Evolutionary conservation across 1,139 yeast species (phyloP), one percentile per base, ranked within the genome.

Genomic region (Geotrichum restrictum): DNA sequence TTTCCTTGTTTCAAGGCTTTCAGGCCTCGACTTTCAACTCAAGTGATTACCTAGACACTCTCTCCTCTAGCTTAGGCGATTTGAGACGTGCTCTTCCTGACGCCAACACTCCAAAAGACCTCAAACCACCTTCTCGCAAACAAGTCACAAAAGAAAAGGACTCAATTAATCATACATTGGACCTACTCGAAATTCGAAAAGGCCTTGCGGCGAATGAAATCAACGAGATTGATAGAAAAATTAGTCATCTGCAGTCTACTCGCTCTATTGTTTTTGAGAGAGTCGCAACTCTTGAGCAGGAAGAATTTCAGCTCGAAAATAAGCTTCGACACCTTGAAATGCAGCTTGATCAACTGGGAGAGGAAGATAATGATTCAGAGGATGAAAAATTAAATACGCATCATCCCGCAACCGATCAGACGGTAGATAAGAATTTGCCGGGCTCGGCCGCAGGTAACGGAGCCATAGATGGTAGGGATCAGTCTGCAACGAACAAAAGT

Each of bases 1-100:
- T 74, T 62, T 79, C 87, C 1, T 67, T 84, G 18, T 82, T 78
- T 60, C 88, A 84, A 64, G 89, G 88, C 0, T 84, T 83, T 62
- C 76, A 74, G 58, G 88, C 87, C 0, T 73, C 79, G 0, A 52
- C 55, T 10, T n/a, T 32, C 5, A 27, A 32, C 13, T 27, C 51
- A 1, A 48, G 43, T 6, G 6, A 32, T 13, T 29, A n/a, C 14
- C 14, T 33, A 21, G 39, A 33, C 13, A 13, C 34, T 5, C 24
- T 32, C 3, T 21, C 42, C 3, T 46, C 48, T 8, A 46, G 29
- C 5, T 13, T 47, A 14, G 38, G 34, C n/a, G 49, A 45, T 18
- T 16, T 52, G 33, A 54, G 51, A 43, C 40, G 36, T 11, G 53
- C 53, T 4, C 27, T 54, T n/a, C 55, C 57, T 7, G 57, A 55